Conservation (phyloP, 192 early-diverging fungal species). For the Coemansia sp. region DNA sequence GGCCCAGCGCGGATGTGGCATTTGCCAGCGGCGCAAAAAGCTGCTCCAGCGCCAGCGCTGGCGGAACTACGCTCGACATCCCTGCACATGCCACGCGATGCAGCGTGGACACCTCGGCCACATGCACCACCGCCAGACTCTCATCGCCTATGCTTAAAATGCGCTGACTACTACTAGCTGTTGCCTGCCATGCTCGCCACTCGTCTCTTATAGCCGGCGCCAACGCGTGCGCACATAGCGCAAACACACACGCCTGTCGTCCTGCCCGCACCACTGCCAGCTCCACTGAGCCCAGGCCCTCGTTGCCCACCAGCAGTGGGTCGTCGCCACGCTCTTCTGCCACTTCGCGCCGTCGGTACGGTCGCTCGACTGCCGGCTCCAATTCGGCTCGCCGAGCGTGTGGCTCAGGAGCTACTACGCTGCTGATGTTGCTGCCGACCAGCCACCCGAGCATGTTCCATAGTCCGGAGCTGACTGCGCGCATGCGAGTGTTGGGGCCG, state of each 20-base stretch:
- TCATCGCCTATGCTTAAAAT: not conserved
- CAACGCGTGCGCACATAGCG: slow-evolving; percentile 51
- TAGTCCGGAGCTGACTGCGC: slow-evolving; percentile 33
- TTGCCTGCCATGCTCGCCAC: slow-evolving; percentile 40
- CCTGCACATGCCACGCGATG: slow-evolving; percentile 44
- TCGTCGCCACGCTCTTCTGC: slow-evolving; percentile 37
- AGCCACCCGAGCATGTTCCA: slow-evolving; percentile 56
- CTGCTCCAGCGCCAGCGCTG: slow-evolving; percentile 46
- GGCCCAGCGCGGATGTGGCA: slow-evolving; percentile 24
- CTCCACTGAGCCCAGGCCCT: slow-evolving; percentile 48
- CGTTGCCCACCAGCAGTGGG: slow-evolving; percentile 51
- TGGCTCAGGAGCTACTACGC: not conserved
- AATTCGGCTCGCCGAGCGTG: not conserved
- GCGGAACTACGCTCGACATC: slow-evolving; percentile 38
- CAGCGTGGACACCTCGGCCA: slow-evolving; percentile 53
- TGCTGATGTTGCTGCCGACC: slow-evolving; percentile 20
- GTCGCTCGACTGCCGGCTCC: not conserved
- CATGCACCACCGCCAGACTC: slow-evolving; percentile 43
- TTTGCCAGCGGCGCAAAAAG: slow-evolving; percentile 33
- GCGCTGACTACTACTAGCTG: slow-evolving; percentile 1
- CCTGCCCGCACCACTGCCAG: slow-evolving; percentile 30
- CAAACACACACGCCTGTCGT: slow-evolving; percentile 35
- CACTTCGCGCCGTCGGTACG: slow-evolving; percentile 18
- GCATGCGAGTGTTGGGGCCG: slow-evolving; percentile 19
- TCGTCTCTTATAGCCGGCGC: slow-evolving; percentile 24